These are phyloP conservation scores for Geosmithia flava DNA, from an alignment of 2,329 filamentous ascomycete genomes.

Conservation along the genomic window DNA sequence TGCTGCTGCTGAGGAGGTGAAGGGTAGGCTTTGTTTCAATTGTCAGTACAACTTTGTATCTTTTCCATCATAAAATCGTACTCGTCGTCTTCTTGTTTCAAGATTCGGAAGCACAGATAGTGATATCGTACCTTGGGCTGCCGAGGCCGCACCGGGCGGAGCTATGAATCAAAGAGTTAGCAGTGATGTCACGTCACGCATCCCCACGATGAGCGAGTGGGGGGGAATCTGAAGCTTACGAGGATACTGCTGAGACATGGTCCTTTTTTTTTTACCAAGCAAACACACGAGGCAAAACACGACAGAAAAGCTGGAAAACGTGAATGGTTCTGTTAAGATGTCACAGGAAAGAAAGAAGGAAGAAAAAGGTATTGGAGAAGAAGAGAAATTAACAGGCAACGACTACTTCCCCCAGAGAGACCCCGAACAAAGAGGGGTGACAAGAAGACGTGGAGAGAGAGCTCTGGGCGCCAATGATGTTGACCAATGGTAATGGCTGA, in stretches of 20 bases:
- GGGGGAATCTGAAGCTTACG: slow-evolving; percentile 19
- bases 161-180: slow-evolving; percentile 15
- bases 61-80: no score
- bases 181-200: slow-evolving; percentile 5
- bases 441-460: not conserved
- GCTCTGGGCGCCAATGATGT: not conserved
- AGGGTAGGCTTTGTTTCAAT: not conserved
- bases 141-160: slow-evolving; percentile 23
- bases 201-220: slow-evolving; percentile 1
- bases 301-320: no score
- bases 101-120: no score
- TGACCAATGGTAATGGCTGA: not conserved
- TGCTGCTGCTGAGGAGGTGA: slow-evolving; percentile 12
- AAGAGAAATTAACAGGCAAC: not conserved
- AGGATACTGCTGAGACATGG: slow-evolving; percentile 30
- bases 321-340: no score
- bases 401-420: not conserved
- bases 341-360: not conserved
- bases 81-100: not conserved
- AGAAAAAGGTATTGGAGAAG: not conserved
- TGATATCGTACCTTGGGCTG: not conserved
- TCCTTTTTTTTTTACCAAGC: not conserved
- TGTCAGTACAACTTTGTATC: not conserved
- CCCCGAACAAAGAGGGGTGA: not conserved
- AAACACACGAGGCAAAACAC: not conserved